Evolutionary conservation across 306 rosid species (phyloP), one percentile per base, ranked within the genome.

Genomic region (Cucurbita pepo): DNA sequence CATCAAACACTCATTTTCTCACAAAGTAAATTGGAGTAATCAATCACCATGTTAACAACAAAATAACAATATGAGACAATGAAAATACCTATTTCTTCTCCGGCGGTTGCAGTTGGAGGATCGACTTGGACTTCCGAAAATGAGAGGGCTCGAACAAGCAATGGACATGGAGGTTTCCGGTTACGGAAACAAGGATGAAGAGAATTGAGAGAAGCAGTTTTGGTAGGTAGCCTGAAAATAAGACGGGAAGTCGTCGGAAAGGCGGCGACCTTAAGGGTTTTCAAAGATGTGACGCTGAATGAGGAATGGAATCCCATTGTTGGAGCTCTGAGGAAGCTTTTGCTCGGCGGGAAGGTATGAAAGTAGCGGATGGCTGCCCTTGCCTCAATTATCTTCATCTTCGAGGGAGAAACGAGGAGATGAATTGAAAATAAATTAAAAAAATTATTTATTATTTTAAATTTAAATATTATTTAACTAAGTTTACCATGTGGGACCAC

Each of bases 301-400:
- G 78, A 89, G 71, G 80, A 56, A 9, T 84, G 88, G 3, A 85
- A 74, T 63, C 86, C 82, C 94, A 81, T 87, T 36, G 75, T 61
- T 60, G 71, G 40, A 4, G n/a, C 14, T 34, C 36, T 10, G 37
- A 0, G 54, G 21, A 57, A 56, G 65, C 13, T 54, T 10, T 54
- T 14, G 53, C n/a, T 72, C 62, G 7, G 52, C 65, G 53, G 41
- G 75, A 53, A 37, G 48, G 45, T n/a, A 37, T 11, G 7, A 8
- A 36, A 12, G 12, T 57, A 6, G 18, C 50, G 40, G 53, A 19
- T 38, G 76, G 76, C 59, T 10, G 40, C 34, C 65, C 53, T 72
- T 72, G 37, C 37, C 65, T 51, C 65, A 7, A 37, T 21, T 60
- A 60, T 60, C 67, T 60, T 60, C 12, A 13, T 36, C 21, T 36